A percentile compares a stretch with the other conserved stretches of the same genome.
Evolutionary conservation across 768 basidiomycete species (phyloP).

Genomic region (Heimioporus sp.): DNA sequence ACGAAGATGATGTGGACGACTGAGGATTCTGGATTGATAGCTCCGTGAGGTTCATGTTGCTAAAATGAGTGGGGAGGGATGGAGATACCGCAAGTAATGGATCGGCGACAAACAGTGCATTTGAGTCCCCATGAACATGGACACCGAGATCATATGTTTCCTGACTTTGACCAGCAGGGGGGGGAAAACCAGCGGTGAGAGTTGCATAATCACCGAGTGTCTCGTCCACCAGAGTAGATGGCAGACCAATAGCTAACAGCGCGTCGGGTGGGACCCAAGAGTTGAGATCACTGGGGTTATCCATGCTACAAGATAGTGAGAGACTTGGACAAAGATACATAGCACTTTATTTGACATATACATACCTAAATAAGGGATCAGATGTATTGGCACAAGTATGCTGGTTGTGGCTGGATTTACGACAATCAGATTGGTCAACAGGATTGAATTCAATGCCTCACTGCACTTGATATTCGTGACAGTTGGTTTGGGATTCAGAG

Average conservation of each 20-base stretch:
- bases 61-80: background rate
- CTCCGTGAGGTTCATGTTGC: background rate
- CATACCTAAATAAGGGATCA: background rate
- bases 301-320: background rate
- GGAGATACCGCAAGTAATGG: background rate
- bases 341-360: background rate
- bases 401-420: background rate
- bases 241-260: too few species aligned
- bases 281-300: too few species aligned
- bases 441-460: background rate
- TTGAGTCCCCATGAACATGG: background rate
- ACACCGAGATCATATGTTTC: too few species aligned
- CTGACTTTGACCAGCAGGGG: too few species aligned
- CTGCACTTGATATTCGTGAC: background rate
- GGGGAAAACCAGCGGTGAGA: too few species aligned
- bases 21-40: too few species aligned
- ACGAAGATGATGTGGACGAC: too few species aligned
- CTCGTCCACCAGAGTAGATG: too few species aligned
- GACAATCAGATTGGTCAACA: background rate
- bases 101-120: background rate
- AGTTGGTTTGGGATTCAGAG: background rate
- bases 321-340: background rate
- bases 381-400: too few species aligned
- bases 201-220: too few species aligned
- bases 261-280: too few species aligned